A percentile compares a stretch with the other conserved stretches of the same genome.
Conservation (phyloP, 495 filamentous ascomycete species). For the Pyrenopolyporus hunteri region DNA sequence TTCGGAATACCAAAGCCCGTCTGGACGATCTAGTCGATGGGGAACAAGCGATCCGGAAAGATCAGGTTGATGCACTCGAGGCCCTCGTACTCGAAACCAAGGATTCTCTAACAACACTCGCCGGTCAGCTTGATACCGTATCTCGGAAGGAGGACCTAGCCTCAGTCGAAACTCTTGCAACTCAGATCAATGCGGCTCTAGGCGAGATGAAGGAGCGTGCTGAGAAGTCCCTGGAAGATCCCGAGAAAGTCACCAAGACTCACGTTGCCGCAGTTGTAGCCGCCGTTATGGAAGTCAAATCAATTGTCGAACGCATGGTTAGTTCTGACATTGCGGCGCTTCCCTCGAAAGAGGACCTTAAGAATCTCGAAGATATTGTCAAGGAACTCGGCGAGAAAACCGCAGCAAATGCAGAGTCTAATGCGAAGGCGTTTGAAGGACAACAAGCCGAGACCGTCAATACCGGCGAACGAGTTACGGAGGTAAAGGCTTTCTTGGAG, state of each 20-base stretch:
- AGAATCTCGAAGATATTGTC: slow-evolving; percentile 61
- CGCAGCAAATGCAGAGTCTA: slow-evolving; percentile 70
- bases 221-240: slow-evolving; percentile 65
- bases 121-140: slow-evolving; percentile 62
- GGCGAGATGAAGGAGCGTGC: slow-evolving; percentile 77
- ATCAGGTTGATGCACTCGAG: slow-evolving; percentile 78
- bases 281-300: slow-evolving; percentile 80
- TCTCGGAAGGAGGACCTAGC: slow-evolving; percentile 78
- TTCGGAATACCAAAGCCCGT: slow-evolving; percentile 81
- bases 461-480: slow-evolving; percentile 56
- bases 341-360: slow-evolving; percentile 66
- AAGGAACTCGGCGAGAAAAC: slow-evolving; percentile 73
- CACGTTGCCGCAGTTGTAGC: slow-evolving; percentile 80
- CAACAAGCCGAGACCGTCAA: slow-evolving; percentile 62
- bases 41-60: slow-evolving; percentile 66
- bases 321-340: slow-evolving; percentile 69
- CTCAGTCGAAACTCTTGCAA: slow-evolving; percentile 74
- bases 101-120: slow-evolving; percentile 67
- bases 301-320: slow-evolving; percentile 71
- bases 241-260: slow-evolving; percentile 73
- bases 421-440: slow-evolving; percentile 80
- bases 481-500: slow-evolving; percentile 58
- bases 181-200: slow-evolving; percentile 72
- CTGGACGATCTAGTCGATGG: slow-evolving; percentile 79
- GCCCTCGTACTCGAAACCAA: slow-evolving; percentile 71